A percentile compares a stretch with the other conserved stretches of the same genome.
phyloP scores from a whole-genome alignment of 2,329 filamentous ascomycete genomes.

The Exophiala sideris region DNA sequence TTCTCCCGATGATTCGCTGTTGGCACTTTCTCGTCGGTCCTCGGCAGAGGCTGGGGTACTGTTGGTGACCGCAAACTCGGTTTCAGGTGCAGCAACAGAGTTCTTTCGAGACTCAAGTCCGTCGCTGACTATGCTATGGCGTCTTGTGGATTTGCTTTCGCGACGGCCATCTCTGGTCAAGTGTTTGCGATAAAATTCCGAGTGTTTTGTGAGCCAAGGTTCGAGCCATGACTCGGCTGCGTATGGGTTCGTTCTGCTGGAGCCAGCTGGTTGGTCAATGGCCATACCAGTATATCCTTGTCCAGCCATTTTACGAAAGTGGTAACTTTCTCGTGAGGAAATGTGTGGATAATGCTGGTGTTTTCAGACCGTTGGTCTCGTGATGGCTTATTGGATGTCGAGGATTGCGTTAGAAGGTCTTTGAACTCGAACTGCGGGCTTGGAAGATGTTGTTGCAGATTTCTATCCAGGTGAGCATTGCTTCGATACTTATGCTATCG shows the following conservation, averaged over 20 bases:
- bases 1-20: not conserved
- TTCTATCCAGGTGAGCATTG: conserved; percentile 1
- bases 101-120: conserved; percentile 22
- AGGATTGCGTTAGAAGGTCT: not conserved
- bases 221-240: conserved; percentile 26
- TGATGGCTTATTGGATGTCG: not conserved
- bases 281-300: conserved; percentile 20
- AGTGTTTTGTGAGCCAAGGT: conserved; percentile 27
- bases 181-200: conserved; percentile 26
- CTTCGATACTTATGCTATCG: conserved; percentile 18
- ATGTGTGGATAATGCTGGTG: no score
- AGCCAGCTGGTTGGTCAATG: conserved; percentile 23
- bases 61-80: conserved; percentile 8
- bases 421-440: not conserved
- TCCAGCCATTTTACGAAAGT: conserved; percentile 17
- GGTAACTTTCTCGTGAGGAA: no score
- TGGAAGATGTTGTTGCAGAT: not conserved
- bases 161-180: conserved; percentile 17
- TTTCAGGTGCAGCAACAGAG: conserved; percentile 16
- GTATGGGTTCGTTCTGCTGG: conserved; percentile 16
- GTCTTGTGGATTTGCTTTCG: conserved; percentile 21
- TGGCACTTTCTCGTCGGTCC: conserved; percentile 12
- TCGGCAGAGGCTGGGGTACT: conserved; percentile 16
- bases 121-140: conserved; percentile 20
- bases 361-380: not conserved